These are phyloP conservation scores for Penicillium arizonense DNA, from an alignment of 495 filamentous ascomycete species.

Conservation along the genomic window DNA sequence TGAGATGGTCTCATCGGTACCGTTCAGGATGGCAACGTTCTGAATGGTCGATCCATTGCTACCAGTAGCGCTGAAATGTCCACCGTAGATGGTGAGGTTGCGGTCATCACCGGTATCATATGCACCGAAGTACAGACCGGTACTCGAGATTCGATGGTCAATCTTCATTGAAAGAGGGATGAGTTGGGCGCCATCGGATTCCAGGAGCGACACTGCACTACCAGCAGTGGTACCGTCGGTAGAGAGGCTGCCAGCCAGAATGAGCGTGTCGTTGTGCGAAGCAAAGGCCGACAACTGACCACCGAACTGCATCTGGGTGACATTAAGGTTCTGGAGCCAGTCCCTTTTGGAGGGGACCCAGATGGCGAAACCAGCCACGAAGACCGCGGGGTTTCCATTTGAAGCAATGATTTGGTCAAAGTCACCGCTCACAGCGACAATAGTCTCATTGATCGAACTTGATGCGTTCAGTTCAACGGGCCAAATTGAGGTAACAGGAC, in stretches of 20 bases:
- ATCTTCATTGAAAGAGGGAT: conserved; percentile 63
- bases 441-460: conserved; percentile 62
- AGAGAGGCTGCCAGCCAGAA: conserved; percentile 76
- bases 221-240: conserved; percentile 66
- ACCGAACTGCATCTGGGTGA: conserved; percentile 59
- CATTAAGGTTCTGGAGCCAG: conserved; percentile 82
- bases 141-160: conserved; percentile 49
- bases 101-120: conserved; percentile 67
- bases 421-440: conserved; percentile 75
- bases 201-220: conserved; percentile 64
- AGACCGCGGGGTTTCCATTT: conserved; percentile 55
- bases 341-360: conserved; percentile 91
- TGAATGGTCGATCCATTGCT: conserved; percentile 68
- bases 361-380: conserved; percentile 74
- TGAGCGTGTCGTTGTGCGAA: conserved; percentile 56
- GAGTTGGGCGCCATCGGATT: conserved; percentile 46
- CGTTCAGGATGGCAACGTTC: conserved; percentile 76
- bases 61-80: conserved; percentile 74
- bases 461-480: conserved; percentile 80
- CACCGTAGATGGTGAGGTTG: conserved; percentile 86
- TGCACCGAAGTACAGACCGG: conserved; percentile 70
- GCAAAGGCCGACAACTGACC: conserved; percentile 71
- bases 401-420: conserved; percentile 73
- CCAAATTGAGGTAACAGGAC: conserved; percentile 69
- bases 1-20: conserved; percentile 59